These are phyloP conservation scores for Neoboletus brunneissimus DNA, from an alignment of 768 basidiomycete genomes.

Conservation along the genomic window DNA sequence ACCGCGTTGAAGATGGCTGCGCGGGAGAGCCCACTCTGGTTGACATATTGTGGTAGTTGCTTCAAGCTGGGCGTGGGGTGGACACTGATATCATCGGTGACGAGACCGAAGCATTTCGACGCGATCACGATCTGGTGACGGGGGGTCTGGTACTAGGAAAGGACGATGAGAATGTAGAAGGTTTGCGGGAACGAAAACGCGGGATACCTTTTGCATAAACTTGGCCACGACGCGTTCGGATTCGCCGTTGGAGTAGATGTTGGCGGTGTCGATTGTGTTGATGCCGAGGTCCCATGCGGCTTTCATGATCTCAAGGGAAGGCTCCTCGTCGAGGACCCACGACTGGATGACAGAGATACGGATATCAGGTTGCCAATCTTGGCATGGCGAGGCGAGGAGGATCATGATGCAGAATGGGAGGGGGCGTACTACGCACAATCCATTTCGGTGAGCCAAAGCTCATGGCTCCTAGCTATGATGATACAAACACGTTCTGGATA, in stretches of 20 bases:
- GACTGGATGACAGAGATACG: neutral
- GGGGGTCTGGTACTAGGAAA: conserved; percentile 30
- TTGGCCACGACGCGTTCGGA: conserved; percentile 38
- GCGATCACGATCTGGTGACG: conserved; percentile 33
- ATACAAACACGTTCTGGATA: neutral
- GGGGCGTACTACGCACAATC: neutral
- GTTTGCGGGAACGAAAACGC: neutral
- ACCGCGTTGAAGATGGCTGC: conserved; percentile 38
- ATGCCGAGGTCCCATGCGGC: conserved; percentile 41
- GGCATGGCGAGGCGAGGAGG: too few species aligned
- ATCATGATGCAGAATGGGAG: neutral
- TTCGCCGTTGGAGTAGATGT: conserved; percentile 35
- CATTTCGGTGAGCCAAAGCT: conserved; percentile 3
- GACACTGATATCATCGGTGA: conserved; percentile 5
- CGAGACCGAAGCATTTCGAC: conserved; percentile 26
- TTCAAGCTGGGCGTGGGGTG: neutral
- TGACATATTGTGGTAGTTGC: conserved; percentile 22
- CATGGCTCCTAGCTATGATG: conserved; percentile 25
- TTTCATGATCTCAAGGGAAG: conserved; percentile 35
- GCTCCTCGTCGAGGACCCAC: conserved; percentile 29
- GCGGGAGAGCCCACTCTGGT: conserved; percentile 36
- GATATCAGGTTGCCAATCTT: neutral
- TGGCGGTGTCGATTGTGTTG: conserved; percentile 41
- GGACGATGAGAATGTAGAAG: neutral
- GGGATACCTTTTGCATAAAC: conserved; percentile 35